Evolutionary conservation across 371 early-diverging fungal species (phyloP).

Genomic region (Mucor piriformis): DNA sequence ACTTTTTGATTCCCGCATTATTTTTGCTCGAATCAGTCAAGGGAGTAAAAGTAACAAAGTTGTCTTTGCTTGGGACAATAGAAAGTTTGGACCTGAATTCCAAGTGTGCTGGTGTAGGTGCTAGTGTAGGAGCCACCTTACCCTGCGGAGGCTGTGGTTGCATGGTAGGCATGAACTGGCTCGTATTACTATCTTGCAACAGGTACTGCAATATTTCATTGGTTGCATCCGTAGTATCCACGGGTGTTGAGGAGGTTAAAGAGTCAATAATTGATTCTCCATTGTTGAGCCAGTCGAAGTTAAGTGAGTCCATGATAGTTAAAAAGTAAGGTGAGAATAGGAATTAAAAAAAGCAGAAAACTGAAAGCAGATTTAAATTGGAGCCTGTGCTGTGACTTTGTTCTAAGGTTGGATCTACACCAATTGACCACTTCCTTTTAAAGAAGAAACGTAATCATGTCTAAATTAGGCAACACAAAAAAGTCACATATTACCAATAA

Average conservation of each 20-base stretch:
- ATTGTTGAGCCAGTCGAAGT: constrained; percentile 13
- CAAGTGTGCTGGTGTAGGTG: not conserved
- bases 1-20: constrained; percentile 2
- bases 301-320: constrained; percentile 8
- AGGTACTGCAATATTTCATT: constrained; percentile 11
- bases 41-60: constrained; percentile 20
- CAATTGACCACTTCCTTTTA: constrained; percentile 2
- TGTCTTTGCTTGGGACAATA: constrained; percentile 8
- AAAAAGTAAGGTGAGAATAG: not conserved
- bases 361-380: not conserved
- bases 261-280: constrained; percentile 10
- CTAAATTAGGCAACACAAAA: not conserved
- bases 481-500: no score
- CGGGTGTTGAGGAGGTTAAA: constrained; percentile 4
- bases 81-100: constrained; percentile 1
- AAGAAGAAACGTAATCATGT: not conserved
- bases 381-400: not conserved
- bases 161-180: not conserved
- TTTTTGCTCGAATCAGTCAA: not conserved
- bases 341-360: not conserved
- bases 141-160: not conserved
- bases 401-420: not conserved
- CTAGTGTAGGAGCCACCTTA: not conserved
- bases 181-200: not conserved
- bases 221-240: not conserved